phyloP scores from a whole-genome alignment of 1,284 basidiomycete species.

The Heterobasidion irregulare region DNA sequence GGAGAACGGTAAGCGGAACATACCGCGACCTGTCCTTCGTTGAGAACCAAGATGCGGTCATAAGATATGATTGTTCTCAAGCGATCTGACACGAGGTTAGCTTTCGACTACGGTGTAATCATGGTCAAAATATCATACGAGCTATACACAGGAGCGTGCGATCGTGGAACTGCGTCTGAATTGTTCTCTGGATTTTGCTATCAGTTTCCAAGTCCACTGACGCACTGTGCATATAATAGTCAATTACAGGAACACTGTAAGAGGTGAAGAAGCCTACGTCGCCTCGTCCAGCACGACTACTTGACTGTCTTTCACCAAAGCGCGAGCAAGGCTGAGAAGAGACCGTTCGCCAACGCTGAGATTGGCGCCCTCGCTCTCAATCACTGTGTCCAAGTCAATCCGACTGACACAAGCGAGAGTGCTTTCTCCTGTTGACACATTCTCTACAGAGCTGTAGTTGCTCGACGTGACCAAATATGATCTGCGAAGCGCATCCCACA shows the following conservation, averaged over 20 bases:
- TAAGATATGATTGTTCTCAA: not conserved
- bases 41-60: not conserved
- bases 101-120: not conserved
- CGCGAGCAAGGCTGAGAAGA: constrained; percentile 77
- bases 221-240: constrained; percentile 22
- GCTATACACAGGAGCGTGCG: constrained; percentile 79
- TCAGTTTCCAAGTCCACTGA: constrained; percentile 82
- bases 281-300: constrained; percentile 78
- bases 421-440: constrained; percentile 12
- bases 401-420: constrained; percentile 21
- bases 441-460: not conserved
- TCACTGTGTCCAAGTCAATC: constrained; percentile 72
- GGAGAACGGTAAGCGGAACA: not conserved
- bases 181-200: constrained; percentile 78
- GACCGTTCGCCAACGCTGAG: constrained; percentile 53
- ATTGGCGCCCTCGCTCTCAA: constrained; percentile 85
- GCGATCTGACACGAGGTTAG: not conserved
- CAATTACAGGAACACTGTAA: not conserved
- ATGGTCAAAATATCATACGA: constrained; percentile 31
- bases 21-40: not conserved
- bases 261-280: constrained; percentile 23
- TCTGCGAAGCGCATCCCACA: constrained; percentile 80
- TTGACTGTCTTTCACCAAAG: constrained; percentile 70
- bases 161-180: constrained; percentile 71
- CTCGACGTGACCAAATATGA: constrained; percentile 62